phyloP scores from a whole-genome alignment of 1,284 basidiomycete species.

The Malassezia arunalokei region DNA sequence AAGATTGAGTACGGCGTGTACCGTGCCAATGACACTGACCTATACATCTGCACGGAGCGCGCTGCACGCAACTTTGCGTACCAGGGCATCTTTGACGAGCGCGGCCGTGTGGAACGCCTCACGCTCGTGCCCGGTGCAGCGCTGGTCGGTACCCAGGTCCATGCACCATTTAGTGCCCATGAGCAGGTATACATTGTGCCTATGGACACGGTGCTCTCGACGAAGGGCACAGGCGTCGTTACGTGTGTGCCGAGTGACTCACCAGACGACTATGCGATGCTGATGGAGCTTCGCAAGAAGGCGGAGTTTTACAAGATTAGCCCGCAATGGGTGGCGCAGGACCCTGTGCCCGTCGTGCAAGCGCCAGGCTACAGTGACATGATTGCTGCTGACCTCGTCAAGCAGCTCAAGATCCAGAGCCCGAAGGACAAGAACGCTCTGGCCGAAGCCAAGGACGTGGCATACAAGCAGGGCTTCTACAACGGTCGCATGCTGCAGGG shows the following conservation, averaged over 20 bases:
- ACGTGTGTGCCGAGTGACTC: conserved; percentile 97
- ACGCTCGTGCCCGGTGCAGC: conserved; percentile 53
- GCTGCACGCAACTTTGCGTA: conserved; percentile 95
- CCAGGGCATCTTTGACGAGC: conserved; percentile 60
- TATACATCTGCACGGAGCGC: conserved; percentile 78
- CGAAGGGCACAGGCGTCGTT: conserved; percentile 97
- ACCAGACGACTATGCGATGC: conserved; percentile 85
- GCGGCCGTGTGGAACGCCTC: conserved; percentile 34
- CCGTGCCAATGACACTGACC: conserved; percentile 55
- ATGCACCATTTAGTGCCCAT: conserved; percentile 70
- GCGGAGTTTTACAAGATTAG: conserved; percentile 93
- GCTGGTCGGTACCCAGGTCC: conserved; percentile 78
- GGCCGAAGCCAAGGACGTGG: conserved; percentile 89
- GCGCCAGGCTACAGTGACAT: conserved; percentile 86
- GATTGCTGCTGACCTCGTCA: conserved; percentile 73
- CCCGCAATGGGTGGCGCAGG: conserved; percentile 71
- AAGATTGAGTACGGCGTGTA: conserved; percentile 84
- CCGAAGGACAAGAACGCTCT: conserved; percentile 74
- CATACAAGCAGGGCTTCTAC: conserved; percentile 98
- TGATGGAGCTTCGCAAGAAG: conserved; percentile 89
- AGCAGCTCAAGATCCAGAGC: conserved; percentile 85
- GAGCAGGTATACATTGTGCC: conserved; percentile 87
- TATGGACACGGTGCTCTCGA: conserved; percentile 91
- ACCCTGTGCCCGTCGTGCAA: conserved; percentile 74
- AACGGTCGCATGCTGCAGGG: conserved; percentile 79